Evolutionary conservation across 805 yeast species (phyloP), one percentile per base, ranked within the genome.

Genomic region (Ogataea trehalophila): DNA sequence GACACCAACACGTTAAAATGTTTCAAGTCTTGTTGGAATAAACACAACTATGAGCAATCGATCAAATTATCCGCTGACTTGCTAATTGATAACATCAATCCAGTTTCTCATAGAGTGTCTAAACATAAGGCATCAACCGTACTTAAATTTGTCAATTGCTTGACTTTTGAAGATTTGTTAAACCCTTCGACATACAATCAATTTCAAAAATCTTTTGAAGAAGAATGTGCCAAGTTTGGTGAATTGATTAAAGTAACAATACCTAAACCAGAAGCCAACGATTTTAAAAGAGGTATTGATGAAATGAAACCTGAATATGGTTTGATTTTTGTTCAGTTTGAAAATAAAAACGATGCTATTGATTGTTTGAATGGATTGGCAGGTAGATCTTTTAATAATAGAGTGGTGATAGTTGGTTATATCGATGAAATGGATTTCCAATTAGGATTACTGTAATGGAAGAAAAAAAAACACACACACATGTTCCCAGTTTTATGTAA

Each of bases 291-390:
- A 2, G 52, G 55, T 15, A 34, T 52, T 14, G 65, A 75, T 60
- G 73, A 79, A 58, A 57, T 74, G 54, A 69, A 73, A 60, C 46
- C 84, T 2, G 87, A 86, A 6, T 73, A 83, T 42, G 96, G 97
- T 0, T 83, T 79, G 52, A 73, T 89, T 0, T 89, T 74, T 62
- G 79, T 87, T 20, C 80, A 83, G 62, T 90, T 85, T 64, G 73
- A 71, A 1, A 68, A 70, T 13, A 65, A 71, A 2, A 76, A 75
- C 2, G 65, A 67, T 2, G 83, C 95, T 1, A 61, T 68, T 6
- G 62, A 65, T 8, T 95, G 94, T 0, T 62, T 77, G 33, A 49
- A 65, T 9, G 75, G 72, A 9, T 55, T 88, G 16, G 80, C 85
- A 8, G 96, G 96, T 1, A 67, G 83, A 44, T 65, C 66, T 44